A percentile compares a stretch with the other conserved stretches of the same genome.
These are phyloP conservation scores for Liriodendron chinense DNA, from an alignment of 164 flowering plant species.

Conservation along the genomic window DNA sequence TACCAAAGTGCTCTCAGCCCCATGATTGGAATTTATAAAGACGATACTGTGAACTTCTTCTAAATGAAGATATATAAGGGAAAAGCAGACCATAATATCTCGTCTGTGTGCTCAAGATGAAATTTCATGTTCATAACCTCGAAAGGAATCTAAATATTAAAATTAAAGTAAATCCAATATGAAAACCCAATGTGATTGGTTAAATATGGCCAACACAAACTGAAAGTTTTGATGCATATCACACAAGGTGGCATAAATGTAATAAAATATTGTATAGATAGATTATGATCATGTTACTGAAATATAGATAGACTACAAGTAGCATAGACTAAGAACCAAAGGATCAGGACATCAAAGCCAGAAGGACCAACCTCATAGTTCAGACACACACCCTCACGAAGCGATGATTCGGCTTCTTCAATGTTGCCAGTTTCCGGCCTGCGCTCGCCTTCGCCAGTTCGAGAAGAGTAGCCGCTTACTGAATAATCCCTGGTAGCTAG, in stretches of 20 bases:
- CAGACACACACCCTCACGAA: slow-evolving; percentile 72
- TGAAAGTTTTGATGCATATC: no score
- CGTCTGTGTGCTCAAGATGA: not conserved
- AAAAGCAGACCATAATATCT: not conserved
- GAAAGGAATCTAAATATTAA: not conserved
- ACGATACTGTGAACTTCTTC: not conserved
- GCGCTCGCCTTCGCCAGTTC: slow-evolving; percentile 53
- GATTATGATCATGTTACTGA: no score
- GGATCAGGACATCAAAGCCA: not conserved
- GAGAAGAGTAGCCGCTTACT: slow-evolving; percentile 69
- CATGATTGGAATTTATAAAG: not conserved
- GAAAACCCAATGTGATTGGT: not conserved
- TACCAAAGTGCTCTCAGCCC: not conserved
- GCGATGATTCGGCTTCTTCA: slow-evolving; percentile 93
- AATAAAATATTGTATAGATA: no score
- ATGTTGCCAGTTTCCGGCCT: slow-evolving; percentile 67
- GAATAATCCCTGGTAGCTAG: slow-evolving; percentile 80
- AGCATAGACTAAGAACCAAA: not conserved
- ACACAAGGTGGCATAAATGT: no score
- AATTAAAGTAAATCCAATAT: not conserved
- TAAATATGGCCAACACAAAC: no score
- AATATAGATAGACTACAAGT: not conserved
- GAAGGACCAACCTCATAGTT: slow-evolving; percentile 72
- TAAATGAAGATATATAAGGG: not conserved
- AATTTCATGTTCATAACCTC: not conserved